Base-by-base conservation (phyloP, 805 yeast species). In the Barnettozyma sp. region DNA sequence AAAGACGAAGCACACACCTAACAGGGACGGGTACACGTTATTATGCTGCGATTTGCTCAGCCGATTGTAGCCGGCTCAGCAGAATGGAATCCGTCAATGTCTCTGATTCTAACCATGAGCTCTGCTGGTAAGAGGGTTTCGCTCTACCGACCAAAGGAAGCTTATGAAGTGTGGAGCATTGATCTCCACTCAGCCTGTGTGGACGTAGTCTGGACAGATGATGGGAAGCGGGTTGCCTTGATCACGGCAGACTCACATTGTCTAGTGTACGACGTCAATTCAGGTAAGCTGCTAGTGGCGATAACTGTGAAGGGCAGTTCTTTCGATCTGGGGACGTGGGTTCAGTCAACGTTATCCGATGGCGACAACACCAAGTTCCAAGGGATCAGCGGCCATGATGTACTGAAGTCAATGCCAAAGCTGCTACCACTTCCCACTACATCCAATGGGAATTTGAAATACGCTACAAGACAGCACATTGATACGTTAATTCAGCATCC, bases 11-110 rank as follows among this genome's bases (percentile, higher is more conserved):
- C n/a, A n/a, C n/a, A n/a, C n/a, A n/a, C n/a, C n/a, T n/a, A n/a
- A 25, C 18, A 14, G 10, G 5, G 3, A 12, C 2, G 11, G 27
- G 18, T 6, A 14, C 6, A 28, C 6, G 24, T 13, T n/a, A 8
- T 9, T n/a, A 31, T 31, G 34, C 36, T 33, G 7, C 26, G 21
- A 20, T 39, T 45, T 15, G 34, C 44, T 3, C 26, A 7, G 7
- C 34, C 26, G 11, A 25, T 37, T 11, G 40, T 33, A 21, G 22
- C 26, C 4, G 14, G 27, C 12, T 24, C 34, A 5, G 34, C 36
- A 7, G 22, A 24, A 10, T 66, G 70, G 66, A 73, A 77, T 47
- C 79, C 80, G 2, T 58, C 67, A 8, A 67, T 74, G 65, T 71
- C 71, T 42, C 60, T 74, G 22, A 43, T 79, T 22, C 50, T 76